phyloP scores from a whole-genome alignment of 192 early-diverging fungal species.

The Coemansia erecta region DNA sequence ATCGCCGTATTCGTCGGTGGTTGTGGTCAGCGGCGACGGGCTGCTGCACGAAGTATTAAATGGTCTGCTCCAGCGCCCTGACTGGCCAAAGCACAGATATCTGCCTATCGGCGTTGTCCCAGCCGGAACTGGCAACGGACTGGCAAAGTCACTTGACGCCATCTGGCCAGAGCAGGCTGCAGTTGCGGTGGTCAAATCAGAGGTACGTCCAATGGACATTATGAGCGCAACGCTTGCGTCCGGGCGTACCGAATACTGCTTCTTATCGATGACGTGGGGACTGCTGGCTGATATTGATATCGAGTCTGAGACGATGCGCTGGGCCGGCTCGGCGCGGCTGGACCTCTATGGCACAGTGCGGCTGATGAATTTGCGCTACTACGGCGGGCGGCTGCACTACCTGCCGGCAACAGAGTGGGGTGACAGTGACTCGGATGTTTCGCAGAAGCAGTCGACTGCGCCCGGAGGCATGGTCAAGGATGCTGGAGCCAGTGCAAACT shows the following conservation, averaged over 20 bases:
- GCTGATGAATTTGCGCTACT: constrained; percentile 58
- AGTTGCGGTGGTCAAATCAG: constrained; percentile 54
- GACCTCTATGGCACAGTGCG: constrained; percentile 55
- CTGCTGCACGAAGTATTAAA: constrained; percentile 51
- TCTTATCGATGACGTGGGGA: constrained; percentile 59
- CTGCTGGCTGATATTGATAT: constrained; percentile 61
- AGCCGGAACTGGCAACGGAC: constrained; percentile 47
- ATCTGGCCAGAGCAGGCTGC: constrained; percentile 53
- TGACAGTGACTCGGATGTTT: neutral
- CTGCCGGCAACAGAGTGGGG: constrained; percentile 36
- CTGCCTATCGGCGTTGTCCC: constrained; percentile 49
- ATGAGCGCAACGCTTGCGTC: constrained; percentile 52
- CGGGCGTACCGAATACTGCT: constrained; percentile 52
- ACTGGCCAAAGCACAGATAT: constrained; percentile 40
- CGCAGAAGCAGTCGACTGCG: neutral
- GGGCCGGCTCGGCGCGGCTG: constrained; percentile 50
- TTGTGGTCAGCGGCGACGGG: constrained; percentile 50
- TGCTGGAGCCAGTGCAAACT: neutral
- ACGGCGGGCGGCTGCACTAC: constrained; percentile 59
- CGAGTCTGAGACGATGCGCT: constrained; percentile 59
- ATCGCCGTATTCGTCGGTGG: constrained; percentile 28
- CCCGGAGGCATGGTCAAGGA: constrained; percentile 4
- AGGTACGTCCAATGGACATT: constrained; percentile 55
- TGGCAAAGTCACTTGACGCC: constrained; percentile 48
- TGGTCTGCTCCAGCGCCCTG: constrained; percentile 37